Base-by-base conservation (phyloP, 2,329 filamentous ascomycete genomes). In the Sporothrix dimorphospora region DNA sequence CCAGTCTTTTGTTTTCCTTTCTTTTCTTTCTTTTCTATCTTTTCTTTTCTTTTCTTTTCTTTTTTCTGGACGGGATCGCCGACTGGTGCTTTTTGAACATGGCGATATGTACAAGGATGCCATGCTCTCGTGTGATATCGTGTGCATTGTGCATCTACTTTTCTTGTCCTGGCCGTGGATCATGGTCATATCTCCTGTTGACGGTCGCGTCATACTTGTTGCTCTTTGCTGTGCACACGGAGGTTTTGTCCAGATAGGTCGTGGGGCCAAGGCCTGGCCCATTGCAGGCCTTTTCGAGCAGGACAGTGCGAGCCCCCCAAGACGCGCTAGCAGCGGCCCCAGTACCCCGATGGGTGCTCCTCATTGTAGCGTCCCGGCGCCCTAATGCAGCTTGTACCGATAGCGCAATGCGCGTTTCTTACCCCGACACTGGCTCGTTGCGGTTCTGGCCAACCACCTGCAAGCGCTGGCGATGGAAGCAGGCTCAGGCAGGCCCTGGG, bases 281-380 rank as follows among this genome's bases (percentile, higher is more conserved):
- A 65, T 14, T 65, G 14, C 59, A 67, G 45, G 45, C 45, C 24
- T 34, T 30, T 42, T n/a, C 42, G 34, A 67, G 42, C 42, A 9
- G 24, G 14, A 67, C 63, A 67, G 63, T 67, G 63, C 63, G 63
- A 53, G 45, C 45, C 42, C 42, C 27, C 24, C n/a, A 66, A 51
- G n/a, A 67, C 65, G 65, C 65, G 65, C 65, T 67, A 67, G 27
- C 63, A 45, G 53, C 65, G 34, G 27, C 27, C 24, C 63, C 38
- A 21, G 27, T 47, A 47, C 53, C 57, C 57, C 57, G n/a, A 42
- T 40, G 34, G 53, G 12, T 61, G 57, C 57, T 21, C 19, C 34
- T 63, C 34, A 63, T 11, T 14, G 42, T 34, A 63, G 38, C 57
- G 38, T 19, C 34, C 34, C 19, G n/a, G 34, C 38, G n/a, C 34